phyloP scores from a whole-genome alignment of 164 flowering plant genomes.

The Euptelea pleiosperma region DNA sequence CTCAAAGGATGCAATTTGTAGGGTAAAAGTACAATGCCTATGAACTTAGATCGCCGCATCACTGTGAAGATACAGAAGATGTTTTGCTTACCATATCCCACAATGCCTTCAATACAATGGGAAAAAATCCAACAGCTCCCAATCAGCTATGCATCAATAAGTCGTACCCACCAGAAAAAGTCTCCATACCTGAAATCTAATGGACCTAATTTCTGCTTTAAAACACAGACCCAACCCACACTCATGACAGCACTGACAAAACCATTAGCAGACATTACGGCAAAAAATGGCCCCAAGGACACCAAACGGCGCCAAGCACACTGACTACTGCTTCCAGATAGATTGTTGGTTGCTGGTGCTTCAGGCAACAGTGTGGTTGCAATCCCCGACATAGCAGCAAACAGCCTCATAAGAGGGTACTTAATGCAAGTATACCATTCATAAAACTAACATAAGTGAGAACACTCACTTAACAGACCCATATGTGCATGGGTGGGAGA shows the following conservation, averaged over 20 bases:
- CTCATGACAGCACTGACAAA: constrained; percentile 44
- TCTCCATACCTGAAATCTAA: constrained; percentile 25
- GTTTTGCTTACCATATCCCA: too few species aligned
- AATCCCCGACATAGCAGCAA: constrained; percentile 10
- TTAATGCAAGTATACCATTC: constrained; percentile 1
- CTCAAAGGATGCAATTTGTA: too few species aligned
- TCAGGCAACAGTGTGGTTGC: constrained; percentile 24
- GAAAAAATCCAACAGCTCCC: too few species aligned
- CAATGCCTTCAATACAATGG: too few species aligned
- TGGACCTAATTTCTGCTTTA: constrained; percentile 19
- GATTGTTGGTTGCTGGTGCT: constrained; percentile 23
- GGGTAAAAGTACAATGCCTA: too few species aligned
- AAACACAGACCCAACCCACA: constrained; percentile 34
- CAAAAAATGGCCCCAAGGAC: constrained; percentile 54
- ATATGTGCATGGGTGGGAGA: constrained; percentile 13
- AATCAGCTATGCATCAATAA: too few species aligned
- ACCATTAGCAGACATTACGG: constrained; percentile 41
- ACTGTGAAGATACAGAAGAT: too few species aligned
- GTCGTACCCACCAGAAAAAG: constrained; percentile 39
- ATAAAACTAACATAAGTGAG: not conserved
- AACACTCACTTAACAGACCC: constrained; percentile 1
- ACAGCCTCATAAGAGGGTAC: not conserved
- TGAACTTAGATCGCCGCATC: too few species aligned
- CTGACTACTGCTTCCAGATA: constrained; percentile 22
- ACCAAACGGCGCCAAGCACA: constrained; percentile 30